Conservation (phyloP, 2,329 filamentous ascomycete species). For the Aspergillus carbonarius region DNA sequence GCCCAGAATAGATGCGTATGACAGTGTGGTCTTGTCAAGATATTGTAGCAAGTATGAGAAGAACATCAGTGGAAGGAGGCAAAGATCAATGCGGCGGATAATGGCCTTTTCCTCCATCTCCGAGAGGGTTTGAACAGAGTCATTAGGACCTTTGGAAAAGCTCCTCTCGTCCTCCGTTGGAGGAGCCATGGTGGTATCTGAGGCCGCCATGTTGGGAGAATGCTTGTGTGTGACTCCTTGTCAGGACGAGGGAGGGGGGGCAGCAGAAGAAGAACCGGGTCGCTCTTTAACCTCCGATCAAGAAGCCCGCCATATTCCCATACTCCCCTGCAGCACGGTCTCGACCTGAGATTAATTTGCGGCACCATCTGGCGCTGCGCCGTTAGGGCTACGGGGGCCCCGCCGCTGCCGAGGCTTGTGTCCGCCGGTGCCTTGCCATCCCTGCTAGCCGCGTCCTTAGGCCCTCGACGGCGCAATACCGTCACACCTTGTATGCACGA, state of each 20-base stretch:
- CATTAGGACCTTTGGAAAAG: not conserved
- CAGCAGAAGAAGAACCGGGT: not conserved
- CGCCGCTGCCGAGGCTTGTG: not conserved
- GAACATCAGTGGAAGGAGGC: constrained; percentile 2
- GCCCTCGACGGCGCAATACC: not conserved
- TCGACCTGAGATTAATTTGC: not conserved
- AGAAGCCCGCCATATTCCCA: not conserved
- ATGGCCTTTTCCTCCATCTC: constrained; percentile 3
- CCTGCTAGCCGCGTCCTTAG: constrained; percentile 5
- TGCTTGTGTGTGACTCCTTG: not conserved
- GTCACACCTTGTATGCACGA: not conserved
- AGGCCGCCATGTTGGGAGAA: not conserved
- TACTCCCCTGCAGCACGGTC: not conserved
- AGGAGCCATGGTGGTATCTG: not conserved
- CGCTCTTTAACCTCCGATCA: not conserved
- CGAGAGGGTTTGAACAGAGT: not conserved
- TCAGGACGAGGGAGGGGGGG: not conserved
- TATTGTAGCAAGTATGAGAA: constrained; percentile 4
- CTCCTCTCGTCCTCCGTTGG: not conserved
- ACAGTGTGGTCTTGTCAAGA: constrained; percentile 2
- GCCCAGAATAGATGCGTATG: constrained; percentile 2
- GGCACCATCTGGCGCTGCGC: not conserved
- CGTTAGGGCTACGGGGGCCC: not conserved
- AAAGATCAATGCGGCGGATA: constrained; percentile 7
- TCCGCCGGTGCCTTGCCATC: not conserved